These are phyloP conservation scores for Akanthomyces muscarius DNA, from an alignment of 2,329 filamentous ascomycete species.

Conservation along the genomic window DNA sequence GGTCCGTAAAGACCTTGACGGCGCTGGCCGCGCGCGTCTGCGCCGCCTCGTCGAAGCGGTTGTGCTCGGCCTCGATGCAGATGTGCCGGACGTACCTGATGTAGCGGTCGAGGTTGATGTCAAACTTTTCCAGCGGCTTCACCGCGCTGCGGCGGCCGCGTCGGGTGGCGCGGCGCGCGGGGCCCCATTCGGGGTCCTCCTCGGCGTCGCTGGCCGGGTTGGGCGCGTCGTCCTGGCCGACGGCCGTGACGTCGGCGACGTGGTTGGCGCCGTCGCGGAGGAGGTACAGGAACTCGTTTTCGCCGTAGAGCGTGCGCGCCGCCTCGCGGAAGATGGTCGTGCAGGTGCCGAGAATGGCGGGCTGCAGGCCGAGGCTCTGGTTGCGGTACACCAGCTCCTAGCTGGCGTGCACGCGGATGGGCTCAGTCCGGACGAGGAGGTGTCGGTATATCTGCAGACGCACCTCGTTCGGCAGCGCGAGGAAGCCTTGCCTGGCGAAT, in stretches of 20 bases:
- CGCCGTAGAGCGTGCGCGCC: constrained; percentile 40
- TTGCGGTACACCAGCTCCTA: constrained; percentile 32
- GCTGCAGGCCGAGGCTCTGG: constrained; percentile 28
- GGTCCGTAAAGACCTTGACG: constrained; percentile 33
- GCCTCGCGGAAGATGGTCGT: constrained; percentile 34
- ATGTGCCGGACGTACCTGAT: constrained; percentile 39
- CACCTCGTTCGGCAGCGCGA: constrained; percentile 29
- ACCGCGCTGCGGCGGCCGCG: background rate
- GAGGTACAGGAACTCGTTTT: constrained; percentile 45
- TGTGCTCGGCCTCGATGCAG: constrained; percentile 40
- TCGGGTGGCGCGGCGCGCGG: background rate
- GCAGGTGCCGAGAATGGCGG: constrained; percentile 37
- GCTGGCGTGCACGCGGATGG: constrained; percentile 32
- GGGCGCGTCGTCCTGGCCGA: constrained; percentile 20
- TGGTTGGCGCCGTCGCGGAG: constrained; percentile 36
- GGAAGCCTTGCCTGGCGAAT: background rate
- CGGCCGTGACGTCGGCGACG: constrained; percentile 19
- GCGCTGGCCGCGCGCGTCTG: constrained; percentile 33
- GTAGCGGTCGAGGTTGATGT: constrained; percentile 34
- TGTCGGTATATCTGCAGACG: constrained; percentile 29
- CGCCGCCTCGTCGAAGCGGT: constrained; percentile 29
- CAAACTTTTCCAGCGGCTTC: background rate
- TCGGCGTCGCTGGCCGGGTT: constrained; percentile 20
- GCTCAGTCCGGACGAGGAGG: constrained; percentile 29
- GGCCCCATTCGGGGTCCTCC: constrained; percentile 9